phyloP scores from a whole-genome alignment of 2,329 filamentous ascomycete genomes.

The Clarireedia monteithiana region DNA sequence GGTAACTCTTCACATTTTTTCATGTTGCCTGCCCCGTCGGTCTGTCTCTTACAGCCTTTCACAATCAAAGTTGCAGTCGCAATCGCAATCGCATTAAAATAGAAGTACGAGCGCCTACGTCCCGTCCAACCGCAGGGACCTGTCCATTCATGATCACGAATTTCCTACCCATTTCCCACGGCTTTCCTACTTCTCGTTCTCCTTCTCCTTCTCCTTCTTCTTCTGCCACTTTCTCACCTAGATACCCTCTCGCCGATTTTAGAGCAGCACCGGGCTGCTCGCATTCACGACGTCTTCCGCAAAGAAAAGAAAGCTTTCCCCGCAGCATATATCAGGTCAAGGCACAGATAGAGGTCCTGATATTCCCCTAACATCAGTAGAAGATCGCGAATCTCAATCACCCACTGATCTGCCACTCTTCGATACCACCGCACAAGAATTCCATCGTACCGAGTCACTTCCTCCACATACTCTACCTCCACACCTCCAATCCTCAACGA shows the following conservation, averaged over 20 bases:
- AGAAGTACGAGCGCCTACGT: neutral
- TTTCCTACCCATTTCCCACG: neutral
- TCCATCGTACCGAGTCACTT: slow-evolving; percentile 27
- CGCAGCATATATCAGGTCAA: slow-evolving; percentile 20
- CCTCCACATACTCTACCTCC: slow-evolving; percentile 41
- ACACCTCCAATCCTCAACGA: slow-evolving; percentile 37
- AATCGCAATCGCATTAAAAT: neutral
- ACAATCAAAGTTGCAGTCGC: too few relatives aligned
- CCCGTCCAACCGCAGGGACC: neutral
- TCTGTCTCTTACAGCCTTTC: neutral
- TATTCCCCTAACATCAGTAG: slow-evolving; percentile 26
- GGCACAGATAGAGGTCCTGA: slow-evolving; percentile 23
- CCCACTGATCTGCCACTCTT: slow-evolving; percentile 38
- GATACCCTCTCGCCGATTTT: slow-evolving; percentile 12
- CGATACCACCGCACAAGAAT: slow-evolving; percentile 20
- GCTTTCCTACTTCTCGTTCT: neutral
- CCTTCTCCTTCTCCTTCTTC: neutral
- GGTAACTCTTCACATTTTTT: neutral
- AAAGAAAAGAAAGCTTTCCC: slow-evolving; percentile 65
- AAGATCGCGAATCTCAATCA: slow-evolving; percentile 36
- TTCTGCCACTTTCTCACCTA: neutral
- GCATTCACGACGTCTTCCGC: slow-evolving; percentile 63
- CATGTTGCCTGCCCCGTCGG: neutral
- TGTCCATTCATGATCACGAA: neutral
- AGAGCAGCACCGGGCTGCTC: slow-evolving; percentile 48